These are phyloP conservation scores for Colletotrichum lupini DNA, from an alignment of 2,329 filamentous ascomycete genomes.

Conservation along the genomic window DNA sequence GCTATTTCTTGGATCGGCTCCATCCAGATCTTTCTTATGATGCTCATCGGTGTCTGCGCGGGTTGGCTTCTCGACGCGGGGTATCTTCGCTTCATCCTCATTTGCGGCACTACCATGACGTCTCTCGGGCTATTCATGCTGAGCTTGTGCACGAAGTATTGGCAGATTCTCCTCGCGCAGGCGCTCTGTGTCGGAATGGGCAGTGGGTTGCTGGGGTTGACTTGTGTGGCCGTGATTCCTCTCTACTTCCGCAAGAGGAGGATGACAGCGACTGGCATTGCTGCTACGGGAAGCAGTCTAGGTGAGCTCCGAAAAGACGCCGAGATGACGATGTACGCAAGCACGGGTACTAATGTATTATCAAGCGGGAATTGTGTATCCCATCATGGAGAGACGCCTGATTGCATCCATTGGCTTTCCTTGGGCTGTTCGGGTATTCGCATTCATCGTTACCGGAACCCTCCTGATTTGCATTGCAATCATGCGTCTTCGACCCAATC, in stretches of 20 bases:
- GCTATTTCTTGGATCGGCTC: conserved; percentile 59
- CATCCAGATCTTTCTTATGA: conserved; percentile 57
- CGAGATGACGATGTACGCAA: not conserved
- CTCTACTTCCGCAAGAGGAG: conserved; percentile 45
- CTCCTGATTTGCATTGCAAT: conserved; percentile 25
- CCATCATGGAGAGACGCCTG: conserved; percentile 20
- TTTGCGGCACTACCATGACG: conserved; percentile 52
- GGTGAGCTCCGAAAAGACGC: conserved; percentile 36
- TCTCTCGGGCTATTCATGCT: conserved; percentile 60
- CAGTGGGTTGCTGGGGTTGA: conserved; percentile 52
- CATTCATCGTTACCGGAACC: conserved; percentile 24
- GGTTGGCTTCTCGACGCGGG: conserved; percentile 62
- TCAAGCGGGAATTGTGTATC: conserved; percentile 23
- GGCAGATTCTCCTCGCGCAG: conserved; percentile 57
- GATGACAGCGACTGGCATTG: conserved; percentile 47
- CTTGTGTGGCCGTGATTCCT: conserved; percentile 46
- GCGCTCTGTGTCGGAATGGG: conserved; percentile 58
- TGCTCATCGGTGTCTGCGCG: conserved; percentile 52
- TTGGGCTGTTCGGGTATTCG: conserved; percentile 29
- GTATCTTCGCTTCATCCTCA: conserved; percentile 53
- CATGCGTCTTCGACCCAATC: conserved; percentile 24
- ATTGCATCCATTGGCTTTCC: conserved; percentile 24
- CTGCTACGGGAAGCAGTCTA: conserved; percentile 44
- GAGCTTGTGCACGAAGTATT: conserved; percentile 51
- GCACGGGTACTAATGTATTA: not conserved